Evolutionary conservation across 768 basidiomycete genomes (phyloP).

Genomic region (Russula griseocarnosa): DNA sequence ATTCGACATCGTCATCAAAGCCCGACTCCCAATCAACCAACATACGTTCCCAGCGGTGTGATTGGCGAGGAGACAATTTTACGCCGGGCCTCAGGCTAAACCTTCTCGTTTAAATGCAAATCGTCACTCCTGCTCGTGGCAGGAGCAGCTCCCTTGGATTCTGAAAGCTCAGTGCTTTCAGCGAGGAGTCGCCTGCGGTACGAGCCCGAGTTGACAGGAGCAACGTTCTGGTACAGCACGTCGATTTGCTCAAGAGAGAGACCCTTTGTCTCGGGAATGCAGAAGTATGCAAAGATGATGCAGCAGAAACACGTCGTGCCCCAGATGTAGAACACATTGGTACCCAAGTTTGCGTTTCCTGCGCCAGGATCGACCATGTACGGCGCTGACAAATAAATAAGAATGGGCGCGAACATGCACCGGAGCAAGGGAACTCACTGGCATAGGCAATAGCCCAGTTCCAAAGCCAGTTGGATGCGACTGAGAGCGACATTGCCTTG

Average conservation of each 20-base stretch:
- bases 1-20: neutral
- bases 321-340: constrained; percentile 89
- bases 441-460: constrained; percentile 61
- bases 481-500: constrained; percentile 74
- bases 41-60: neutral
- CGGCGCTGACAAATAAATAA: constrained; percentile 35
- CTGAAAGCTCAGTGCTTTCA: constrained; percentile 1
- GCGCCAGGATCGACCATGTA: constrained; percentile 46
- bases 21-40: too few species aligned
- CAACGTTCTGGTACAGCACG: constrained; percentile 65
- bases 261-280: constrained; percentile 78
- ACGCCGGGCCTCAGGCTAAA: constrained; percentile 1
- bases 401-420: neutral
- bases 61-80: neutral
- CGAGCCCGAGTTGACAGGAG: constrained; percentile 45
- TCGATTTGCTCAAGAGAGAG: constrained; percentile 84
- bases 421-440: neutral
- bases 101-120: constrained; percentile 11
- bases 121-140: neutral
- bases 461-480: constrained; percentile 74
- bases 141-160: neutral
- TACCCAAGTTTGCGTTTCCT: constrained; percentile 53
- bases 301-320: constrained; percentile 61
- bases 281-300: constrained; percentile 75
- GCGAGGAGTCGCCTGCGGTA: constrained; percentile 34